These are phyloP conservation scores for Tylopilus intermedius DNA, from an alignment of 768 basidiomycete species.

Conservation along the genomic window DNA sequence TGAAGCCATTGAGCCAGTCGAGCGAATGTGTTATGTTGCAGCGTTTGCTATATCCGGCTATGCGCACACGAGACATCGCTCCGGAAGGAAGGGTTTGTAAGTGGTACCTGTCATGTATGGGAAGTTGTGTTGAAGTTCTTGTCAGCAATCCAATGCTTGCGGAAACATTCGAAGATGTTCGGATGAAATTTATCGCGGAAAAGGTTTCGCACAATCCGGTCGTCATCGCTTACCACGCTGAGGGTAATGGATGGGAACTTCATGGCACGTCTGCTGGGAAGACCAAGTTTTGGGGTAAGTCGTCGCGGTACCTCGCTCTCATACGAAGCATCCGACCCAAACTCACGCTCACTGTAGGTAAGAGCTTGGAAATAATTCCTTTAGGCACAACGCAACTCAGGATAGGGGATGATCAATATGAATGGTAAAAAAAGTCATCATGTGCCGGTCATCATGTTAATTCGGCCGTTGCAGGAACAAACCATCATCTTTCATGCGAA, in stretches of 20 bases:
- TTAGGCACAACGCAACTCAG: slow-evolving; percentile 63
- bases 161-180: slow-evolving; percentile 80
- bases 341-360: slow-evolving; percentile 45
- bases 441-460: slow-evolving; percentile 1
- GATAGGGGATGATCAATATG: slow-evolving; percentile 63
- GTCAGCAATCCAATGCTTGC: slow-evolving; percentile 82
- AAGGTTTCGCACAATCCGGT: slow-evolving; percentile 85
- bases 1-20: slow-evolving; percentile 49
- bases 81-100: slow-evolving; percentile 85
- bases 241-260: slow-evolving; percentile 73
- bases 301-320: slow-evolving; percentile 4
- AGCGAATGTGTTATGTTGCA: slow-evolving; percentile 70
- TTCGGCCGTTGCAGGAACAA: slow-evolving; percentile 53
- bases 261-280: slow-evolving; percentile 73
- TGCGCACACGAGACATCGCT: slow-evolving; percentile 72
- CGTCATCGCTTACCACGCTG: slow-evolving; percentile 80
- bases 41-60: slow-evolving; percentile 85
- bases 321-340: slow-evolving; percentile 13
- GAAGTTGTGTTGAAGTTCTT: slow-evolving; percentile 6
- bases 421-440: slow-evolving; percentile 48
- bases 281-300: slow-evolving; percentile 87
- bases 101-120: slow-evolving; percentile 27
- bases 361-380: slow-evolving; percentile 83
- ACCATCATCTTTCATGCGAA: slow-evolving; percentile 84
- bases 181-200: slow-evolving; percentile 81